Evolutionary conservation across 192 early-diverging fungal species (phyloP), one percentile per base, ranked within the genome.

Genomic region (Coemansia asiatica): DNA sequence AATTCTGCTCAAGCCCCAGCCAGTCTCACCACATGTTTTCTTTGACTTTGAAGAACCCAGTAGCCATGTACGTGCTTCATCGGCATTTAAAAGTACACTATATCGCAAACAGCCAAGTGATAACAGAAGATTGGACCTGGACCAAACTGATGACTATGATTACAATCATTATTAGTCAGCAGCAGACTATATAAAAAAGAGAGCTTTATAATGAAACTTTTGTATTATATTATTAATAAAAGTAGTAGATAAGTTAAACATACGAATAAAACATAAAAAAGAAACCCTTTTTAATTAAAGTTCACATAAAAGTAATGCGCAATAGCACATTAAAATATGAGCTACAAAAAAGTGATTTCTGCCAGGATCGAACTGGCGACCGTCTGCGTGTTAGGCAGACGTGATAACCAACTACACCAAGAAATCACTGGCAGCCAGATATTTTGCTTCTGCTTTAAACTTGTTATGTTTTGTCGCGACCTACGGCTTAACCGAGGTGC

Each of bases 1-100:
- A 16, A 10, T 44, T 27, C 31, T 75, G 5, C 38, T 60, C 58
- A 69, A 65, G 59, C 73, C 73, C 19, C 73, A 69, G 54, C 73
- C 73, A 1, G 67, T 75, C 9, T 56, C 67, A 4, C 73, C 73
- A 9, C 73, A 69, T 22, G 60, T 66, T 10, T 75, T 75, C 16
- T 75, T 75, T 38, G 62, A 64, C 16, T 55, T 36, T 18, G 62
- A 65, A 31, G 33, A 12, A 7, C 51, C 51, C 19, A 25, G 9
- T 23, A 19, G 25, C 12, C 8, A 25, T 28, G 13, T 1, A 54
- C 25, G 25, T 26, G 27, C 51, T 54, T 3, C 25, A 27, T 15
- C 13, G 27, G 51, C 51, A 7, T 27, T 25, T 15, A 21, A 54
- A 27, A 23, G 3, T 10, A 54, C 51, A 10, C 23, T 54, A 8